Base-by-base conservation (phyloP, 2,329 filamentous ascomycete species). In the Penicillium hesseltinei region DNA sequence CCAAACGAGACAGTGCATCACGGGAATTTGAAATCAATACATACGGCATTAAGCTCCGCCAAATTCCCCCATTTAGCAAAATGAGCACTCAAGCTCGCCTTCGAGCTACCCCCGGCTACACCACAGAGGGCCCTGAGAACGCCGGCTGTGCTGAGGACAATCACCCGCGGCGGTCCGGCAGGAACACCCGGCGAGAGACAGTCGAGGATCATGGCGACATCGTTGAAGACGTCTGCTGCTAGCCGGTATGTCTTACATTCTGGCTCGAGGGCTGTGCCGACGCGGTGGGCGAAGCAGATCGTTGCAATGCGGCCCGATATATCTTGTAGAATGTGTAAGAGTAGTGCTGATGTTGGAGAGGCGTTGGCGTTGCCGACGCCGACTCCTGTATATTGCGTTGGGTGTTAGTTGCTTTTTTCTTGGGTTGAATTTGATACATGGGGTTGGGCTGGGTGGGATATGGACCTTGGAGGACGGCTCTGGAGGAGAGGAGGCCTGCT, bases 181-280 rank as follows among this genome's bases (percentile, higher is more conserved):
- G 88, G 85, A 45, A 96, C 83, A 17, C 84, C 84, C 0, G 92
- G 92, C 4, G 88, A 91, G 39, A 93, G 80, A 59, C 92, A 87
- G 70, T 96, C 91, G n/a, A 96, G 82, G 54, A 96, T 80, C 79
- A 96, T 90, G 15, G 90, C 90, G 9, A 86, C 81, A 71, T 96
- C 92, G 74, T 96, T 96, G 78, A 96, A 89, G 21, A 96, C 78
- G 70, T 96, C 92, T 4, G 92, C 92, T 2, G 92, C 84, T 48
- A 96, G 88, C 17, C 92, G 88, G 75, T 92, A 96, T 73, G 85
- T 88, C 73, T 97, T 97, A 78, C 90, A 93, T 71, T 97, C 92
- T 2, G 91, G 90, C 73, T 95, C 91, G 47, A 96, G 88, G 33
- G 89, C 84, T 45, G 89, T 89, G 38, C 92, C 91, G 57, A 93